Percentiles rank a stretch among this genome's conserved stretches.
Conservation (phyloP, 2,329 filamentous ascomycete genomes). For the Exophiala viscosa region DNA sequence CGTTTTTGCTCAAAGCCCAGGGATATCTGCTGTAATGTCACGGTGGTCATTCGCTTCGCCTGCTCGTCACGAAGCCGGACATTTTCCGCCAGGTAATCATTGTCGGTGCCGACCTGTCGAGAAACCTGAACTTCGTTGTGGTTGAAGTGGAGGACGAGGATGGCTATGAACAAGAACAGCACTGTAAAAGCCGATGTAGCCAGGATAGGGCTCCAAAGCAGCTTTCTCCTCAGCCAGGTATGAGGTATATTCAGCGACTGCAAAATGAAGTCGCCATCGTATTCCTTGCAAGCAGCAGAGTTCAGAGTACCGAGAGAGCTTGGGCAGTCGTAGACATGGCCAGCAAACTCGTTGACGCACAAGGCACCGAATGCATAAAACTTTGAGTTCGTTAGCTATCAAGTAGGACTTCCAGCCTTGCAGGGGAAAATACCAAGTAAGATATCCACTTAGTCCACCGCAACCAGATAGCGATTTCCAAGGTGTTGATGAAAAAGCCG, state of each 20-base stretch:
- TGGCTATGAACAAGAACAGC: neutral
- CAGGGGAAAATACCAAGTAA: neutral
- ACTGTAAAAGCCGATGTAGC: slow-evolving; percentile 56
- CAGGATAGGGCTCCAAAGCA: slow-evolving; percentile 64
- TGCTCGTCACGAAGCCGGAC: slow-evolving; percentile 40
- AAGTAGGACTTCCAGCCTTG: neutral
- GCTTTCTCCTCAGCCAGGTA: slow-evolving; percentile 33
- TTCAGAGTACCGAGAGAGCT: slow-evolving; percentile 57
- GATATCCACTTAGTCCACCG: slow-evolving; percentile 63
- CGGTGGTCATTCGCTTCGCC: slow-evolving; percentile 73
- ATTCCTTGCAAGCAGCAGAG: slow-evolving; percentile 35
- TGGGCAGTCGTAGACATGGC: slow-evolving; percentile 66
- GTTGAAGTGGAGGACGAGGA: neutral
- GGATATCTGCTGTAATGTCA: slow-evolving; percentile 65
- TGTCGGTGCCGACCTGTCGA: neutral
- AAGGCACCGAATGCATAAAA: slow-evolving; percentile 48
- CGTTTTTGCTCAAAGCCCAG: slow-evolving; percentile 58
- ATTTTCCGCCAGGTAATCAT: neutral
- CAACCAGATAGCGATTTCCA: slow-evolving; percentile 70
- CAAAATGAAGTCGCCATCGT: neutral
- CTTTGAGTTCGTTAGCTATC: neutral
- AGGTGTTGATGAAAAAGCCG: slow-evolving; percentile 70
- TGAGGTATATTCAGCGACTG: slow-evolving; percentile 1
- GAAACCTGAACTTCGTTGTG: neutral
- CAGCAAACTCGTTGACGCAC: slow-evolving; percentile 65